Conservation (phyloP, 2,329 filamentous ascomycete species). For the Verticillium zaregamsianum region DNA sequence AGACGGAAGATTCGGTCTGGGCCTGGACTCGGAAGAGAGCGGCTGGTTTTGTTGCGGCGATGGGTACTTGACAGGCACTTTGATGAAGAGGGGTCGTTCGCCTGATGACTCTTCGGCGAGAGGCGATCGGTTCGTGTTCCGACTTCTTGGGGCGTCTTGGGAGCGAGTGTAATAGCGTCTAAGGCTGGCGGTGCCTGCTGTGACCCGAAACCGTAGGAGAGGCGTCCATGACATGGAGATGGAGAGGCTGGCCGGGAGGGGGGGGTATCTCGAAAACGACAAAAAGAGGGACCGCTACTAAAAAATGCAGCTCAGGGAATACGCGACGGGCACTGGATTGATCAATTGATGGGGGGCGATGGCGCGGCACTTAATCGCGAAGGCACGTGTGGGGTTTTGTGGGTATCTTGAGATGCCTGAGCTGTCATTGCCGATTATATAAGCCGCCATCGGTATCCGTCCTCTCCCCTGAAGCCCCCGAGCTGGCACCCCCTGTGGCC, state of each 20-base stretch:
- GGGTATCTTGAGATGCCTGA: background rate
- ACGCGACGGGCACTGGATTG: background rate
- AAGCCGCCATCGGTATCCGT: background rate
- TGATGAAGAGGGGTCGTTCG: background rate
- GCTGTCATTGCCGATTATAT: background rate
- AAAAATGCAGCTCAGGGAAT: background rate
- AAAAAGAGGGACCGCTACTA: background rate
- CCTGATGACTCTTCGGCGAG: background rate
- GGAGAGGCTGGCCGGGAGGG: background rate
- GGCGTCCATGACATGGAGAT: background rate
- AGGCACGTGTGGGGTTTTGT: background rate
- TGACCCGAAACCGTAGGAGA: background rate
- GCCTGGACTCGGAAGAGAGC: background rate
- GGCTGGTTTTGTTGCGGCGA: background rate
- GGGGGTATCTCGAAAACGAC: background rate
- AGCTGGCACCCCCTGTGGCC: background rate
- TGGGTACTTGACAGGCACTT: background rate
- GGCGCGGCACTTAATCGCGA: background rate
- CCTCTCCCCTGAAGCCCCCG: background rate
- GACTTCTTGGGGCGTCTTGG: background rate
- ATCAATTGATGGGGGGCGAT: background rate
- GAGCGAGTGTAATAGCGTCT: background rate
- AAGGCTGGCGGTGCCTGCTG: background rate
- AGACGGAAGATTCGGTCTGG: background rate
- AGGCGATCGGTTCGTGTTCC: background rate